Conservation (phyloP, 2,329 filamentous ascomycete genomes). For the Sphaceloma murrayae region DNA sequence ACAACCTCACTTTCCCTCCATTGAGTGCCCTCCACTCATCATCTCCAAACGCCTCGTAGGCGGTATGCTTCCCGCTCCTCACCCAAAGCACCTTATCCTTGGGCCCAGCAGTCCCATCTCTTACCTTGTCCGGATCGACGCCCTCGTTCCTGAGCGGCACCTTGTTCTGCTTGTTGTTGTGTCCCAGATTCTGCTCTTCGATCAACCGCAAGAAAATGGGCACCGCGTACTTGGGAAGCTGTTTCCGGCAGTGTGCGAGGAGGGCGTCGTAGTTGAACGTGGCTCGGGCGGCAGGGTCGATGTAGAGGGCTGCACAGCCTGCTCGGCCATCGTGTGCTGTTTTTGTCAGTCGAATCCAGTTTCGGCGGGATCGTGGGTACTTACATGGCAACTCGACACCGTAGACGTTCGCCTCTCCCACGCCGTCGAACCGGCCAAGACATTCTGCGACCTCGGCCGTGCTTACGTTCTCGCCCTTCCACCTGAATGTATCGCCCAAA, state of each 20-base stretch:
- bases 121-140: conserved; percentile 46
- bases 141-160: conserved; percentile 58
- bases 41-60: conserved; percentile 50
- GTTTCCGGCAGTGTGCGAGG: conserved; percentile 47
- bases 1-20: conserved; percentile 28
- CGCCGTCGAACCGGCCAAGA: conserved; percentile 36
- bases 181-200: conserved; percentile 36
- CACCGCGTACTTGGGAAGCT: conserved; percentile 64
- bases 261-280: conserved; percentile 52
- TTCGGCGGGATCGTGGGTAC: background rate
- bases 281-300: conserved; percentile 41
- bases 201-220: conserved; percentile 62
- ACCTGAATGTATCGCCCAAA: conserved; percentile 42
- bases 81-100: conserved; percentile 44
- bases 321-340: conserved; percentile 42
- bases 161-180: conserved; percentile 78
- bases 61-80: conserved; percentile 33
- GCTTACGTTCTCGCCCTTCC: conserved; percentile 42
- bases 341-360: background rate
- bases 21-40: conserved; percentile 49
- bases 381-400: conserved; percentile 37
- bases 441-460: conserved; percentile 40
- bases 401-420: conserved; percentile 42
- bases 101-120: conserved; percentile 35
- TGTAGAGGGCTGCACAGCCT: conserved; percentile 47